Conservation (phyloP, 345 rosid genomes). For the Eucalyptus regnans region DNA sequence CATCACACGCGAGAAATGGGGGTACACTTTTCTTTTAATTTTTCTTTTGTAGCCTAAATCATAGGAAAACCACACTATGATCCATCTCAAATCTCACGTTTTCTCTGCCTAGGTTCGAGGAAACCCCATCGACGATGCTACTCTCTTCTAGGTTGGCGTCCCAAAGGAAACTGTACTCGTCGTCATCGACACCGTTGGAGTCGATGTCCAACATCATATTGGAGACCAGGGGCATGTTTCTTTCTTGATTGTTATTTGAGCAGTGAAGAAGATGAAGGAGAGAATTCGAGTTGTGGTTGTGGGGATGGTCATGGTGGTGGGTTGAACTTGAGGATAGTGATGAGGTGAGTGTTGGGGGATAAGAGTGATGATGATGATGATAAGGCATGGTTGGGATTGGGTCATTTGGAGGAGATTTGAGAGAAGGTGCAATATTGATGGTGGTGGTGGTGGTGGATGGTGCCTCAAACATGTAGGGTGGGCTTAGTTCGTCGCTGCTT, state of each 20-base stretch:
- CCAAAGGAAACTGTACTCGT: constrained; percentile 40
- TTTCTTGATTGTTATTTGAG: constrained; percentile 11
- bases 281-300: constrained; percentile 9
- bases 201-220: not conserved
- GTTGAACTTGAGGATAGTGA: not conserved
- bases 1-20: not conserved
- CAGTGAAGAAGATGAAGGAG: constrained; percentile 21
- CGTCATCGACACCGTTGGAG: constrained; percentile 12
- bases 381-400: constrained; percentile 1
- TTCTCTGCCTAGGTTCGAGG: constrained; percentile 15
- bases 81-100: constrained; percentile 29
- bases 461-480: constrained; percentile 13
- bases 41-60: not conserved
- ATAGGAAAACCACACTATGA: constrained; percentile 21
- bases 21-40: not conserved
- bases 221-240: not conserved
- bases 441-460: not conserved
- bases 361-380: not conserved
- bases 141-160: not conserved
- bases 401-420: constrained; percentile 4
- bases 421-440: not conserved
- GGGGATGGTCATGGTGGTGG: not conserved
- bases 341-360: not conserved
- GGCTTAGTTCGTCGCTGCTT: constrained; percentile 2
- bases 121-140: constrained; percentile 6